Base-by-base conservation (phyloP, 257 asterid genomes). In the Petunia axillaris region DNA sequence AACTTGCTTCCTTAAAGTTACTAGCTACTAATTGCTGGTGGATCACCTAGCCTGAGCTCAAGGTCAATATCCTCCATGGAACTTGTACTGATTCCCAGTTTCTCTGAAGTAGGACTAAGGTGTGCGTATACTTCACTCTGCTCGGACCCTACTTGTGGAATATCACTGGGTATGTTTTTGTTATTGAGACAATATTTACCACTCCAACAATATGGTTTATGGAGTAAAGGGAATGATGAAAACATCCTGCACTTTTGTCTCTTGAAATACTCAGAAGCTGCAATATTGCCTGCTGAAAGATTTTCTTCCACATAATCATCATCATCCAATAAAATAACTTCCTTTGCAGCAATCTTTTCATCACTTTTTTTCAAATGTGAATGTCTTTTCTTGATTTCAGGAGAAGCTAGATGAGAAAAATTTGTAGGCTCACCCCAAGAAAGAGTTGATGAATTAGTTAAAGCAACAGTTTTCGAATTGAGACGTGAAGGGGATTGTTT, bases 31-130 rank as follows among this genome's bases (percentile, higher is more conserved):
- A 85, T 81, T 9, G 86, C 82, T 8, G 89, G 89, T 59, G 88
- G 75, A 60, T 84, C 80, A 50, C 97, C 95, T 64, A 93, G 87
- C 91, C 96, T 88, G 65, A 93, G 91, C 88, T 93, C 96, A 64
- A 93, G 96, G 89, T 93, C 97, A 46, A 93, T 85, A 13, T 88
- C 90, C 79, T 87, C 93, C 78, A 71, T 78, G 37, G 86, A 36
- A 66, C 67, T 79, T 6, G 48, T 39, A 39, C 76, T 48, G 71
- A 63, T 64, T 59, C 78, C 62, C 40, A 75, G 8, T 9, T 44
- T 59, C 11, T 83, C 83, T 2, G 38, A 52, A 52, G 57, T n/a
- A n/a, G n/a, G n/a, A n/a, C n/a, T n/a, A n/a, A n/a, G n/a, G n/a
- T n/a, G n/a, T n/a, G n/a, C n/a, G n/a, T n/a, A n/a, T n/a, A n/a